Conservation (phyloP, 2,329 filamentous ascomycete species). For the Colletotrichum salicis region DNA sequence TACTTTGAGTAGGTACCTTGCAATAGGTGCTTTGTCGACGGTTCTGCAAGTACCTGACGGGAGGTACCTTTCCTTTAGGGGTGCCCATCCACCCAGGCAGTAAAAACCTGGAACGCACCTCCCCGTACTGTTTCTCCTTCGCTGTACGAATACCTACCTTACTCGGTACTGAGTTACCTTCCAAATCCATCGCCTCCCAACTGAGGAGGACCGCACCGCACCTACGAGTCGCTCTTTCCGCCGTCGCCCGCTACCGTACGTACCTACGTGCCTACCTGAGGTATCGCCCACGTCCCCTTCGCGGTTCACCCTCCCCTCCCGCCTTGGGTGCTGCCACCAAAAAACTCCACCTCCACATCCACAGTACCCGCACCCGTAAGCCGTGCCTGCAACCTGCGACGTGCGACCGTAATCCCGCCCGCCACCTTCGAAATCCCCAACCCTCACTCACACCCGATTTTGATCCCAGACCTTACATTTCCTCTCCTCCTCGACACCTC, state of each 20-base stretch:
- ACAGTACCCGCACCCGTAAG: background rate
- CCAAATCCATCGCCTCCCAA: background rate
- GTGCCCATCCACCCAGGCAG: background rate
- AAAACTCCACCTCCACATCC: conserved; percentile 11
- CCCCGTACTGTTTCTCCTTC: background rate
- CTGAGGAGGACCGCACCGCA: background rate
- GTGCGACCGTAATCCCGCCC: conserved; percentile 22
- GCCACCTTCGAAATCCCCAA: conserved; percentile 33
- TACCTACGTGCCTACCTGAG: background rate
- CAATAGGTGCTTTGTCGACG: too few relatives aligned
- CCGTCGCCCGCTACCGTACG: background rate
- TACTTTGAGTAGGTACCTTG: background rate
- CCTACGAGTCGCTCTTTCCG: background rate
- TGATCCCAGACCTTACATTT: conserved; percentile 1
- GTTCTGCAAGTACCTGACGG: background rate
- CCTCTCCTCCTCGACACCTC: background rate
- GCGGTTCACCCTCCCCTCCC: background rate
- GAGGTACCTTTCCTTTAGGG: background rate
- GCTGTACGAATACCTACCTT: too few relatives aligned
- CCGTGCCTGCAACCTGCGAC: background rate
- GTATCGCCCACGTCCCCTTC: background rate
- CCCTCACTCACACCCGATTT: conserved; percentile 22
- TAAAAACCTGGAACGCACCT: background rate
- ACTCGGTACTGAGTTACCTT: background rate
- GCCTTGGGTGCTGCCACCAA: background rate